Evolutionary conservation across 129 eudicot species (phyloP).

Genomic region (Centrapalus pauciflorus): DNA sequence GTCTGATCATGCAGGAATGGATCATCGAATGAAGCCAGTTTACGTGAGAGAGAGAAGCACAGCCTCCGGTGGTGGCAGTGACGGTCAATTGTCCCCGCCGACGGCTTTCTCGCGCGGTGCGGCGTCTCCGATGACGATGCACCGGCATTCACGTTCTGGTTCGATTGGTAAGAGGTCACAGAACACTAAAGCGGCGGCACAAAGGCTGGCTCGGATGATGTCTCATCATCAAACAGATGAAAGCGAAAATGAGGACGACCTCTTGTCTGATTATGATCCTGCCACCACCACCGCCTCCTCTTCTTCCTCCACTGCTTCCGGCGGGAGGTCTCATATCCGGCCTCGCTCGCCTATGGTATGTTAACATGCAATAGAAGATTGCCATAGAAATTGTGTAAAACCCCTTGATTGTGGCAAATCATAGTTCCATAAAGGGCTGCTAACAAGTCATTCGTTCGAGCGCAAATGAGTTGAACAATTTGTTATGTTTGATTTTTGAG

Average conservation of each 20-base stretch:
- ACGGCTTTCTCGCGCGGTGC: constrained; percentile 2
- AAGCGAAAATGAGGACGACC: constrained; percentile 64
- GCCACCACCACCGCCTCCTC: constrained; percentile 26
- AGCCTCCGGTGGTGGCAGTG: constrained; percentile 15
- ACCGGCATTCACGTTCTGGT: constrained; percentile 58
- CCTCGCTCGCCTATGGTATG: constrained; percentile 56
- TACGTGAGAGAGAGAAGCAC: constrained; percentile 14
- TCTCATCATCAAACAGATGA: constrained; percentile 51
- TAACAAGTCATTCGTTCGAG: too few relatives aligned
- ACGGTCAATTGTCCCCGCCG: constrained; percentile 21
- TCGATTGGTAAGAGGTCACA: constrained; percentile 48
- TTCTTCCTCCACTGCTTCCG: constrained; percentile 22
- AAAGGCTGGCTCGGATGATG: constrained; percentile 74
- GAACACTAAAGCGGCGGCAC: constrained; percentile 75
- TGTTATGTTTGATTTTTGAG: too few relatives aligned
- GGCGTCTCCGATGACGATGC: constrained; percentile 26
- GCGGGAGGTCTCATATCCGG: constrained; percentile 44
- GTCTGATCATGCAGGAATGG: constrained; percentile 28
- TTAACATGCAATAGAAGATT: background rate
- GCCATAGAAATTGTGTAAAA: background rate
- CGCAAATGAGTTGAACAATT: too few relatives aligned
- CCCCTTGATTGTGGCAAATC: background rate
- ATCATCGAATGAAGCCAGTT: constrained; percentile 18
- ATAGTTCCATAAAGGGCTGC: background rate
- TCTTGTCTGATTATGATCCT: constrained; percentile 42